These are phyloP conservation scores for Viola odorata DNA, from an alignment of 345 rosid species.

Conservation along the genomic window DNA sequence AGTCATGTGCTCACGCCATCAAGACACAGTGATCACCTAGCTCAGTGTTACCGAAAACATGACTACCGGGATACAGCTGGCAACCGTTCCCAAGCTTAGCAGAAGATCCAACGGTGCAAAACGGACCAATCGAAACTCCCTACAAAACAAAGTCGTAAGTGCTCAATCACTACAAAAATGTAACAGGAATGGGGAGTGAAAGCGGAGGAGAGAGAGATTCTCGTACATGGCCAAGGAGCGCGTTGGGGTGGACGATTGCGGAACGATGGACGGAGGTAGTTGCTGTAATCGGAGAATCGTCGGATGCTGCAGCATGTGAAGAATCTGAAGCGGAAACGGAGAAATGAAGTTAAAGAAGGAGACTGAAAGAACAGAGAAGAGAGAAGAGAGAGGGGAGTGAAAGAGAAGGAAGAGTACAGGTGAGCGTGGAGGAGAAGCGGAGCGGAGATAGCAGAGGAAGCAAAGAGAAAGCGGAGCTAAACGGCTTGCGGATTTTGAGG, in stretches of 20 bases:
- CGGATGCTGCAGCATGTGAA: no score
- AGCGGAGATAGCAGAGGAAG: slow-evolving; percentile 17
- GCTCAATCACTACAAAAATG: no score
- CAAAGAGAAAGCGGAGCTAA: slow-evolving; percentile 17
- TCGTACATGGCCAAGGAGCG: slow-evolving; percentile 64
- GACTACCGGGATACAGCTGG: slow-evolving; percentile 65
- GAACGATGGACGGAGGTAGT: slow-evolving; percentile 53
- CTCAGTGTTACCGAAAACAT: slow-evolving; percentile 70
- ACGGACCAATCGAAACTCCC: slow-evolving; percentile 82
- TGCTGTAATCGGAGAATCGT: background rate
- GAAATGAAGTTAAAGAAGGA: no score
- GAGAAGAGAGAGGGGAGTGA: background rate
- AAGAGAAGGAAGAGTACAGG: slow-evolving; percentile 19
- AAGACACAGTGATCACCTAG: slow-evolving; percentile 67
- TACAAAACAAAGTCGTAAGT: slow-evolving; percentile 11
- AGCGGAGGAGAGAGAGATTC: no score
- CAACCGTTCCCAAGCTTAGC: slow-evolving; percentile 74
- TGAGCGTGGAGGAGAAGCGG: slow-evolving; percentile 32
- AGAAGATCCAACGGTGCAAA: slow-evolving; percentile 75
- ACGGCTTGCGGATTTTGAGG: slow-evolving; percentile 36
- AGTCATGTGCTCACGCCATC: slow-evolving; percentile 58
- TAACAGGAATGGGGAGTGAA: no score
- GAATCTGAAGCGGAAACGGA: background rate
- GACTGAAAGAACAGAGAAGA: background rate
- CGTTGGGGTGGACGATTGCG: slow-evolving; percentile 71